These are phyloP conservation scores for Maudiozyma pseudohumilis DNA, from an alignment of 805 yeast genomes.

Conservation along the genomic window DNA sequence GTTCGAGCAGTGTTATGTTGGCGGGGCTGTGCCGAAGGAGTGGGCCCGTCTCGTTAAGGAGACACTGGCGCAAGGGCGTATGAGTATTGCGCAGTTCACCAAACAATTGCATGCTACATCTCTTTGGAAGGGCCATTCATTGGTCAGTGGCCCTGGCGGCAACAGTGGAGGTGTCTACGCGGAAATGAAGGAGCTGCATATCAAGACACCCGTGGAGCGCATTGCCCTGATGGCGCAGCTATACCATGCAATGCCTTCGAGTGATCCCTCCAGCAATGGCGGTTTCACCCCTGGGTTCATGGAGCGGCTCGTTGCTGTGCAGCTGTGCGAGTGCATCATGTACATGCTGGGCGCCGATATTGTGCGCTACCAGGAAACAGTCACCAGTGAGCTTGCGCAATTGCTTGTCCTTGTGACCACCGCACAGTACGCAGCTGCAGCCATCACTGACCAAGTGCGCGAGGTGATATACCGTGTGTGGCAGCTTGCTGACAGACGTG, in stretches of 20 bases:
- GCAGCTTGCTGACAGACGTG: constrained; percentile 60
- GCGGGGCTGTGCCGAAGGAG: too few species aligned
- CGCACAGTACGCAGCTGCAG: not conserved
- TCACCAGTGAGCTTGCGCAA: constrained; percentile 25
- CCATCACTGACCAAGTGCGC: constrained; percentile 23
- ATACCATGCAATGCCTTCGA: constrained; percentile 26
- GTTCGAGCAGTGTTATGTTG: too few species aligned
- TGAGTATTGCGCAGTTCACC: too few species aligned
- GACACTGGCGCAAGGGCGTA: too few species aligned
- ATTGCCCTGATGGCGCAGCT: constrained; percentile 25
- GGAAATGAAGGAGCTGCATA: constrained; percentile 45
- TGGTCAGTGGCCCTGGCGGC: too few species aligned
- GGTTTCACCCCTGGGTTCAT: constrained; percentile 39
- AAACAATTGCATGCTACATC: too few species aligned
- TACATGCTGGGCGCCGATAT: constrained; percentile 1
- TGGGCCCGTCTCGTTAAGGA: too few species aligned
- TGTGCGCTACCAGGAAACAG: constrained; percentile 1
- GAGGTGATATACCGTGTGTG: constrained; percentile 60
- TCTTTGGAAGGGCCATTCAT: too few species aligned
- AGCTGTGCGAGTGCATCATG: constrained; percentile 30
- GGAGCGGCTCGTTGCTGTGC: constrained; percentile 60
- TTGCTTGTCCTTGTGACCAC: constrained; percentile 29
- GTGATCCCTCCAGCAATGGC: constrained; percentile 1
- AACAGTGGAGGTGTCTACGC: too few species aligned
- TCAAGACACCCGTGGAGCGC: constrained; percentile 46